phyloP scores from a whole-genome alignment of 352 stramenopile species.

The Globisporangium apiculatum region DNA sequence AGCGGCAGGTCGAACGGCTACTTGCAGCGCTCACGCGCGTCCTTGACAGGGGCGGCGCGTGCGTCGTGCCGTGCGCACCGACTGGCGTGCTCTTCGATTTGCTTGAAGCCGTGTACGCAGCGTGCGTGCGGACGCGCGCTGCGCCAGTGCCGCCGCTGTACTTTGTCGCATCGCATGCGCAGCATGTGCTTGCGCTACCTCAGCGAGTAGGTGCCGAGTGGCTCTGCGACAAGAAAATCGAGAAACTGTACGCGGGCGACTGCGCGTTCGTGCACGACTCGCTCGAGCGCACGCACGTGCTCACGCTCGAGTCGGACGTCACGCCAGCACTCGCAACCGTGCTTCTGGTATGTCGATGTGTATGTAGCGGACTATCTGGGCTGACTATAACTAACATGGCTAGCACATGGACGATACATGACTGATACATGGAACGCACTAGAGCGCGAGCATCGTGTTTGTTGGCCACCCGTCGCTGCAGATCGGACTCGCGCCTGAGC shows the following conservation, averaged over 20 bases:
- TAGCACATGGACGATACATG: neutral
- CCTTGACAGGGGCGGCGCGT: conserved; percentile 58
- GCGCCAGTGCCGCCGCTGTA: conserved; percentile 40
- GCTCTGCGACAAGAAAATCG: conserved; percentile 79
- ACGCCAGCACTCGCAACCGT: conserved; percentile 32
- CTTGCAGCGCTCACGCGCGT: conserved; percentile 50
- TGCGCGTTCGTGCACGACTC: conserved; percentile 58
- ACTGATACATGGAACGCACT: no score
- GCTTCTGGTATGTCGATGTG: conserved; percentile 39
- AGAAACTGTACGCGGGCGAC: conserved; percentile 68
- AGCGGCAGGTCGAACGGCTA: conserved; percentile 63
- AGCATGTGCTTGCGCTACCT: conserved; percentile 41
- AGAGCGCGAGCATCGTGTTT: conserved; percentile 76
- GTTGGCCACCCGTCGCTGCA: conserved; percentile 60
- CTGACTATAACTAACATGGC: neutral
- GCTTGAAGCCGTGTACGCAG: conserved; percentile 59
- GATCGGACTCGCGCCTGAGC: conserved; percentile 37
- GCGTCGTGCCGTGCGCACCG: conserved; percentile 50
- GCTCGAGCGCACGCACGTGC: conserved; percentile 38
- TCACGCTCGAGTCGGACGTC: conserved; percentile 39
- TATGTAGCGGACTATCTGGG: neutral
- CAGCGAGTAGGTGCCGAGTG: conserved; percentile 55
- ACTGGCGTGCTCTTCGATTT: conserved; percentile 76
- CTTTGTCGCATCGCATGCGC: conserved; percentile 51
- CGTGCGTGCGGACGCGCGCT: conserved; percentile 37